phyloP scores from a whole-genome alignment of 352 stramenopile genomes.

The Globisporangium takayamanum region DNA sequence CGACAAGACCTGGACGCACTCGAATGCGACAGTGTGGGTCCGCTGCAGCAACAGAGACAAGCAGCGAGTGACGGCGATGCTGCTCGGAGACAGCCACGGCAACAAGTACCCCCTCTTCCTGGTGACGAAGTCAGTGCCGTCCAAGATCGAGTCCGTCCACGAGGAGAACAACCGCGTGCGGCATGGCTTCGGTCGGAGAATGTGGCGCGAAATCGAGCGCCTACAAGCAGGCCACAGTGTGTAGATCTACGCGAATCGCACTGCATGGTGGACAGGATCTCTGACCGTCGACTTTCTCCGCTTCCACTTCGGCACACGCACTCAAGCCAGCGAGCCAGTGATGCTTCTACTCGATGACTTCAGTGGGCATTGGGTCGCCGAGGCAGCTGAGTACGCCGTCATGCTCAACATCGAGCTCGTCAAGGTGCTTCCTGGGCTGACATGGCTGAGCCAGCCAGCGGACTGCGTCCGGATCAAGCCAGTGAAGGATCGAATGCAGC shows the following conservation, averaged over 20 bases:
- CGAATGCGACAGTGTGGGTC: constrained; percentile 18
- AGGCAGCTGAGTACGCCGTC: constrained; percentile 1
- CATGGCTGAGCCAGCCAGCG: constrained; percentile 20
- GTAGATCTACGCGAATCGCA: constrained; percentile 21
- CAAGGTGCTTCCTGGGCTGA: constrained; percentile 14
- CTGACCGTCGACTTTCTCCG: constrained; percentile 20
- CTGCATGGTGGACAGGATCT: constrained; percentile 19
- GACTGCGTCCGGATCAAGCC: constrained; percentile 22
- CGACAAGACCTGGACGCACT: no score
- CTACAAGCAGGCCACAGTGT: constrained; percentile 6
- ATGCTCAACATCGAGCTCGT: constrained; percentile 11
- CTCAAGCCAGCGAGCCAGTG: constrained; percentile 10
- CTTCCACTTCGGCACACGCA: constrained; percentile 23
- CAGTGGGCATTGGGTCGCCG: constrained; percentile 5
- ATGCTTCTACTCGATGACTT: constrained; percentile 25
- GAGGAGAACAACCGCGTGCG: constrained; percentile 12
- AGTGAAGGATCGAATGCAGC: constrained; percentile 15
- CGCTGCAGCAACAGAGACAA: constrained; percentile 20
- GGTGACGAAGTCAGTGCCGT: constrained; percentile 17
- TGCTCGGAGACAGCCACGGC: constrained; percentile 16
- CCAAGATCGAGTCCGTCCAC: constrained; percentile 4
- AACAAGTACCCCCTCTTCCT: constrained; percentile 23
- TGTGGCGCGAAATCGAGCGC: constrained; percentile 12
- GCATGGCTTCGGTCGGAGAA: constrained; percentile 11
- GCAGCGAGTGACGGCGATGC: constrained; percentile 22